phyloP scores from a whole-genome alignment of 495 filamentous ascomycete genomes.

The Penicillium ochrochloron region DNA sequence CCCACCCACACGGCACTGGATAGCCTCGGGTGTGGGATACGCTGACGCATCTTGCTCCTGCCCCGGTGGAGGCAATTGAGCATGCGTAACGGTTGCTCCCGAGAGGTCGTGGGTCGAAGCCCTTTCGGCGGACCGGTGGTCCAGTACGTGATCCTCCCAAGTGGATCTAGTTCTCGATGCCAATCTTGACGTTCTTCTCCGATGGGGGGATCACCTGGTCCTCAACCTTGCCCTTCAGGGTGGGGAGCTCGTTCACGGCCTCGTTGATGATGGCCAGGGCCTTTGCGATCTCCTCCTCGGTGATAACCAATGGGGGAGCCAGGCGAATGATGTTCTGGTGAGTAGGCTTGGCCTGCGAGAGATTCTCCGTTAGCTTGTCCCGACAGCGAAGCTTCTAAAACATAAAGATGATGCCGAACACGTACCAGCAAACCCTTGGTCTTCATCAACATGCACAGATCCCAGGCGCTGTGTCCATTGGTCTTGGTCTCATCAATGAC shows the following conservation, averaged over 20 bases:
- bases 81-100: background rate
- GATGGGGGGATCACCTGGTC: slow-evolving; percentile 51
- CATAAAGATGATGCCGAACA: slow-evolving; percentile 9
- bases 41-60: background rate
- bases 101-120: background rate
- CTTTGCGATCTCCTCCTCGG: slow-evolving; percentile 55
- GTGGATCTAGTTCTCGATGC: slow-evolving; percentile 49
- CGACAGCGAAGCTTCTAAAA: background rate
- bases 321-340: slow-evolving; percentile 90
- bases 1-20: background rate
- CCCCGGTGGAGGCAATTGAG: background rate
- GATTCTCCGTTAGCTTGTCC: slow-evolving; percentile 33
- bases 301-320: slow-evolving; percentile 62
- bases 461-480: slow-evolving; percentile 90
- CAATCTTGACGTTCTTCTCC: slow-evolving; percentile 57
- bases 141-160: background rate
- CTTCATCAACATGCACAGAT: slow-evolving; percentile 94
- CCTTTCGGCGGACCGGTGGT: background rate
- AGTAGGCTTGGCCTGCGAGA: slow-evolving; percentile 87
- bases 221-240: slow-evolving; percentile 50
- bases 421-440: slow-evolving; percentile 90
- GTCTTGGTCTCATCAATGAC: slow-evolving; percentile 92
- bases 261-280: slow-evolving; percentile 55
- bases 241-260: slow-evolving; percentile 55
- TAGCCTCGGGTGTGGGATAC: background rate